Evolutionary conservation across 1,139 yeast species (phyloP), one percentile per base, ranked within the genome.

Genomic region (Fermentozyma sake): DNA sequence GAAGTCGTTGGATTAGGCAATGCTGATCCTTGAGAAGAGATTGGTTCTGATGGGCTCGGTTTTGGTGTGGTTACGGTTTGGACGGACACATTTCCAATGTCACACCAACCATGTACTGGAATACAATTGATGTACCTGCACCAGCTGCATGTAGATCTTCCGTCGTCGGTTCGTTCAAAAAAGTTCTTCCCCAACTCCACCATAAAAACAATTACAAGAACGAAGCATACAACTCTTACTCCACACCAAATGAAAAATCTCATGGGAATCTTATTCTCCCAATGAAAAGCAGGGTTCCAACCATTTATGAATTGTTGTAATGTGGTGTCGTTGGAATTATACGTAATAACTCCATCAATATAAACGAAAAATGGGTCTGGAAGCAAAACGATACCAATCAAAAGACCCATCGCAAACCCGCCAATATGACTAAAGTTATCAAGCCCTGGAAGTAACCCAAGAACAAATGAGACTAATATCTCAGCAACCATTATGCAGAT

Each of bases 391-490:
- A 76, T 48, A 1, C 82, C 76, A 19, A 65, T 41, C 15, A 76
- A 51, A 1, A 77, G 27, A 0, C 91, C 91, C 56, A 76, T 58
- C 14, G 77, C 72, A 52, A 80, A 79, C 4, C 91, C 91, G 5
- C 91, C 91, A 38, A 81, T 71, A 48, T 81, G 91, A 30, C 84
- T 72, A 47, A 81, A 81, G 49, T 81, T 81, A 51, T 81, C 91
- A 30, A 81, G 52, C 0, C 91, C 91, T 0, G 91, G 91, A 12
- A 81, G 55, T 17, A 81, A 55, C 0, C 91, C 91, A 15, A 81
- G 54, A 3, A 72, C 83, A 31, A 81, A 66, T 20, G 81, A 70
- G 4, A 80, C 59, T 10, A 79, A 44, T 24, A 81, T 68, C 46
- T 81, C 89, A 6, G 61, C 56, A 12, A 79, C 39, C 59, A 77